phyloP scores from a whole-genome alignment of 257 asterid species.

The Osmanthus fragrans region DNA sequence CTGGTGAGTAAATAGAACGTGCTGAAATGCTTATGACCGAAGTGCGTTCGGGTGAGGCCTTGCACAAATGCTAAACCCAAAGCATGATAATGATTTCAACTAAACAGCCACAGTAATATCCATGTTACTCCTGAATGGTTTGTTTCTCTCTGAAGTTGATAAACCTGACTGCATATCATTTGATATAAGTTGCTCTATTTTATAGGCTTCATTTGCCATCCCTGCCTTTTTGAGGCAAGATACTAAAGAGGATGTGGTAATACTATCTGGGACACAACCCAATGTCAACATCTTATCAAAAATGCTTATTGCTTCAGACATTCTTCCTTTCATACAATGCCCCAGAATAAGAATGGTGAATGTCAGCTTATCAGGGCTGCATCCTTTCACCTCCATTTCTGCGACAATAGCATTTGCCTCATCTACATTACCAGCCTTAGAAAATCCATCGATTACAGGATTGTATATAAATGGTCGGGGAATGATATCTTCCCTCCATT shows the following conservation, averaged over 20 bases:
- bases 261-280: conserved; percentile 71
- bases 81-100: conserved; percentile 17
- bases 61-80: conserved; percentile 13
- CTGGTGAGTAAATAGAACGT: neutral
- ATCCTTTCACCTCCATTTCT: conserved; percentile 82
- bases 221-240: conserved; percentile 87
- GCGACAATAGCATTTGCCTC: conserved; percentile 70
- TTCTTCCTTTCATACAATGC: conserved; percentile 97
- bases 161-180: conserved; percentile 27
- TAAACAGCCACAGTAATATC: conserved; percentile 64
- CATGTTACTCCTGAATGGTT: conserved; percentile 34
- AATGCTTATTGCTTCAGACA: conserved; percentile 65
- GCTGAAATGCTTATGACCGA: neutral
- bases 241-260: conserved; percentile 50
- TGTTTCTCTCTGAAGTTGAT: conserved; percentile 40
- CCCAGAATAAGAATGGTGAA: conserved; percentile 89
- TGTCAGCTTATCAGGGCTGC: conserved; percentile 79
- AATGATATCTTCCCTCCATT: conserved; percentile 54
- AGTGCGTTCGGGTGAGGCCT: conserved; percentile 15
- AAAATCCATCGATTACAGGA: conserved; percentile 86
- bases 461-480: conserved; percentile 77
- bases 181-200: conserved; percentile 50
- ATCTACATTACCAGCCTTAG: conserved; percentile 83
- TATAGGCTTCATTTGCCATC: conserved; percentile 72
- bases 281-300: conserved; percentile 68